Conservation (phyloP, 2,329 filamentous ascomycete species). For the Hypoxylon sp. region DNA sequence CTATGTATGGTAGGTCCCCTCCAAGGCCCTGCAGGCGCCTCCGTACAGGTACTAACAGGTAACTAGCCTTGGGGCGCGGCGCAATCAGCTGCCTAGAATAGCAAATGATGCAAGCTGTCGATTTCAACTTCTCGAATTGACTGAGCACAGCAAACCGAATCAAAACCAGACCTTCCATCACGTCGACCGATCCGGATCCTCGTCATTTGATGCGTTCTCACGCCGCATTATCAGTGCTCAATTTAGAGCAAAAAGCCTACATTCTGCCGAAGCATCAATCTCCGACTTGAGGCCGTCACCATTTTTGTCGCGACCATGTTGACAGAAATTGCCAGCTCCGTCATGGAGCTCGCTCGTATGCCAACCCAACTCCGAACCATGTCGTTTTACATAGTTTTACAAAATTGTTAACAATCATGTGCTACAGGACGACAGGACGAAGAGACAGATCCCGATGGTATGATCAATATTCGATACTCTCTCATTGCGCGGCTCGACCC, state of each 20-base stretch:
- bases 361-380: slow-evolving; percentile 35
- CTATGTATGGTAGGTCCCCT: not conserved
- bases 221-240: slow-evolving; percentile 45
- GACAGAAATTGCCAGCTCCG: slow-evolving; percentile 56
- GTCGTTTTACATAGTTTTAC: slow-evolving; percentile 16
- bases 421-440: slow-evolving; percentile 61
- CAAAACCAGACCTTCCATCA: slow-evolving; percentile 25
- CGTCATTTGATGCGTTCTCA: slow-evolving; percentile 48
- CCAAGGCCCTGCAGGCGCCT: not conserved
- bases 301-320: slow-evolving; percentile 55
- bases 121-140: slow-evolving; percentile 40
- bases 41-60: not conserved
- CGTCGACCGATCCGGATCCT: slow-evolving; percentile 12
- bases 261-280: slow-evolving; percentile 37
- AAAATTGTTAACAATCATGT: slow-evolving; percentile 41
- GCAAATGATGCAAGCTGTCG: slow-evolving; percentile 42
- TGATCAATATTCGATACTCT: slow-evolving; percentile 38
- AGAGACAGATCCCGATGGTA: slow-evolving; percentile 65
- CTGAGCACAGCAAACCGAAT: slow-evolving; percentile 26
- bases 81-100: slow-evolving; percentile 37
- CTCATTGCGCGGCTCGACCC: slow-evolving; percentile 31
- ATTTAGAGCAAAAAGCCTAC: slow-evolving; percentile 43
- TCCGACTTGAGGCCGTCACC: slow-evolving; percentile 41
- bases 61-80: slow-evolving; percentile 22
- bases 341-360: slow-evolving; percentile 60